Evolutionary conservation across 2,329 filamentous ascomycete genomes (phyloP).

Genomic region (Aspergillus pseudoglaucus): DNA sequence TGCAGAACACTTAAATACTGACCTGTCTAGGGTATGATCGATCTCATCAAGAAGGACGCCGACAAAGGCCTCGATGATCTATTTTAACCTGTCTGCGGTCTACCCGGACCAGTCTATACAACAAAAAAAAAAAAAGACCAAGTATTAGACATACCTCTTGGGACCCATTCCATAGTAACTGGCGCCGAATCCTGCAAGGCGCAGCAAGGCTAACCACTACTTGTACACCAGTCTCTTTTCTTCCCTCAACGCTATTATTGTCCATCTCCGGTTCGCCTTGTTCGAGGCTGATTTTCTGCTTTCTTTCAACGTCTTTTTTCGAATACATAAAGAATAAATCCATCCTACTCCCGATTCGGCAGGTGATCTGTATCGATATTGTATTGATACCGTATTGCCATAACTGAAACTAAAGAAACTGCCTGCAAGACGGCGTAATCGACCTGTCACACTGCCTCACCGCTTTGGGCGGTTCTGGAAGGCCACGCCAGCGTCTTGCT

Average conservation of each 20-base stretch:
- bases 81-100: constrained; percentile 45
- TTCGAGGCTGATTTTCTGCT: background rate
- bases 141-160: too few relatives aligned
- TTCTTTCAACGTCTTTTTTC: background rate
- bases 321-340: background rate
- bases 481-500: background rate
- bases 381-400: background rate
- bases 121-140: too few relatives aligned
- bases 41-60: constrained; percentile 86
- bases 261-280: background rate
- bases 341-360: background rate
- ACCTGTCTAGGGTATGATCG: constrained; percentile 72
- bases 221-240: constrained; percentile 3
- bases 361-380: background rate
- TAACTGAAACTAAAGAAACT: background rate
- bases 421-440: background rate
- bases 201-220: background rate
- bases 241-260: background rate
- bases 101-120: too few relatives aligned
- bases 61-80: constrained; percentile 88
- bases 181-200: background rate
- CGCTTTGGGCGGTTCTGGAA: background rate
- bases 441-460: background rate
- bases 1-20: constrained; percentile 12
- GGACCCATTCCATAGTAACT: too few relatives aligned